Conservation (phyloP, 1,284 basidiomycete species). For the Cryptococcus wingfieldii region DNA sequence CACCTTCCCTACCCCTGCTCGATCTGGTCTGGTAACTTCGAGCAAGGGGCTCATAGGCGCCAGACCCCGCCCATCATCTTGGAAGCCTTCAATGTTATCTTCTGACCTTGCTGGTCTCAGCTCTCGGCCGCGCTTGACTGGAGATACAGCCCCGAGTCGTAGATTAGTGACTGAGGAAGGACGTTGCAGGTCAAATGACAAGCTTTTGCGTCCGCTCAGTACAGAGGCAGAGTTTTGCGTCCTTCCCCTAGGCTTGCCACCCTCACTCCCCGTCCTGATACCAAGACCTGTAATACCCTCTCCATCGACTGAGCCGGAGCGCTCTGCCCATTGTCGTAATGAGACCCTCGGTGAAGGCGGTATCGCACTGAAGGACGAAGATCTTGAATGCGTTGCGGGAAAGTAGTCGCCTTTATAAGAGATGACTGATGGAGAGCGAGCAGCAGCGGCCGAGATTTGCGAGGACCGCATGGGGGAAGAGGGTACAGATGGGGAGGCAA, state of each 20-base stretch:
- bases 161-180: background rate
- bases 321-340: conserved; percentile 39
- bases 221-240: background rate
- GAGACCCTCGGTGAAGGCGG: conserved; percentile 34
- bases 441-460: conserved; percentile 1
- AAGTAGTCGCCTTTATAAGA: conserved; percentile 18
- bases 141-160: background rate
- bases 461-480: conserved; percentile 24
- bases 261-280: conserved; percentile 16
- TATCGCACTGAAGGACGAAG: conserved; percentile 16
- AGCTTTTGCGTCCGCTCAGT: conserved; percentile 19
- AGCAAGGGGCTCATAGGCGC: conserved; percentile 6
- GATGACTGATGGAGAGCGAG: conserved; percentile 15
- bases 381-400: conserved; percentile 15
- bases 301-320: conserved; percentile 7
- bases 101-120: background rate
- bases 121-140: conserved; percentile 1
- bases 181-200: conserved; percentile 18
- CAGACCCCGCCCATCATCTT: background rate
- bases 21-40: background rate
- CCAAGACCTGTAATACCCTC: background rate
- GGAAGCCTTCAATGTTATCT: background rate
- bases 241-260: conserved; percentile 7
- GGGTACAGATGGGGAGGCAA: conserved; percentile 26
- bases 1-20: background rate